A percentile compares a stretch with the other conserved stretches of the same genome.
These are phyloP conservation scores for Paramecium primaurelia DNA, from an alignment of 73 alveolate species.

Conservation along the genomic window DNA sequence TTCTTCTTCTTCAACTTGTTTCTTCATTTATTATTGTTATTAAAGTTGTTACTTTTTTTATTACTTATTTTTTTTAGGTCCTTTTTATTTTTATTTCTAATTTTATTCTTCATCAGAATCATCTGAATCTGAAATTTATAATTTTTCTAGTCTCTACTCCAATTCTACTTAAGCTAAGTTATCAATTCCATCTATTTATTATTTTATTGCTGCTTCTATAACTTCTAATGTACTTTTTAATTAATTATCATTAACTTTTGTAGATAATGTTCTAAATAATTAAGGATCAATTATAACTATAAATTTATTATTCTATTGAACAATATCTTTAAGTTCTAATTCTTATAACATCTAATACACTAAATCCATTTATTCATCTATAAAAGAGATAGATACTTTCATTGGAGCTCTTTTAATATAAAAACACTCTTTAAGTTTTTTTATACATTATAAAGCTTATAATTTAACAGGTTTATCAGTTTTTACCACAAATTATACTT, in stretches of 20 bases:
- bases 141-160: conserved; percentile 36
- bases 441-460: conserved; percentile 81
- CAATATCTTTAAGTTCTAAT: not conserved
- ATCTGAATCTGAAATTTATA: conserved; percentile 34
- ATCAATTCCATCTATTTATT: conserved; percentile 29
- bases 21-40: conserved; percentile 5
- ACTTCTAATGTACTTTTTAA: conserved; percentile 8
- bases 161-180: conserved; percentile 32
- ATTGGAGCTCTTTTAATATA: conserved; percentile 87
- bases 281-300: conserved; percentile 37
- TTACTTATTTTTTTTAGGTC: not conserved
- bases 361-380: conserved; percentile 29
- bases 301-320: conserved; percentile 41
- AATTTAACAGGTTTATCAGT: conserved; percentile 77
- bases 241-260: not conserved
- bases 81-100: not conserved
- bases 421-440: conserved; percentile 67
- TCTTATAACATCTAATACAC: conserved; percentile 20
- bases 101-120: conserved; percentile 18
- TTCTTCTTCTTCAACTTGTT: not conserved
- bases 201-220: not conserved
- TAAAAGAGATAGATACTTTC: conserved; percentile 60
- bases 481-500: conserved; percentile 66
- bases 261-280: conserved; percentile 27
- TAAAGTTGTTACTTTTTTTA: not conserved